Base-by-base conservation (phyloP, 176 grass and related monocot species). In the Hyparrhenia diplandra region DNA sequence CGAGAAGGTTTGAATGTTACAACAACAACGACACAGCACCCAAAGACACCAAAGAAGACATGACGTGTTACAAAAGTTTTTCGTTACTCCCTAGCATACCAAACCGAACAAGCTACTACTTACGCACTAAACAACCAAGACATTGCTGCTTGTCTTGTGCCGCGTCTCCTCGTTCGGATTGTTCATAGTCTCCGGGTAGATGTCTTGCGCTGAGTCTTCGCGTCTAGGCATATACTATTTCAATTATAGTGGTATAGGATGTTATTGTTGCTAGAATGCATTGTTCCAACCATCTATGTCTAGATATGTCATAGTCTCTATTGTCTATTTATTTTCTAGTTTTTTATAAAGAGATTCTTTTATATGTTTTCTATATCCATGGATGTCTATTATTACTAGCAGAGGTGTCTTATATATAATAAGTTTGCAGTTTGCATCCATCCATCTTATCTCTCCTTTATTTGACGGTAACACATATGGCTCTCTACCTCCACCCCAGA, bases 391-490 rank as follows among this genome's bases (percentile, higher is more conserved):
- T 73, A 47, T 62, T 87, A 69, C 52, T 76, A 61, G 13, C 54
- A 18, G 28, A 71, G n/a, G n/a, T 28, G 59, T 41, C 6, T 13
- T 30, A 37, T 87, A 37, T 46, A 64, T 18, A 51, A 55, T 20
- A 51, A 20, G 47, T 51, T 52, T 51, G 46, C 5, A 79, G 64
- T 37, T 68, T 74, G 47, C 30, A 74, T 85, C 52, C 30, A 61
- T 86, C 86, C 43, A 84, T 88, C 70, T 21, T 84, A 80, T 84
- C 87, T 67, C 72, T 40, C 47, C 79, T 79, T 69, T 84, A 80
- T 75, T 74, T 88, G 87, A 88, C 76, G 82, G 82, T 75, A 75
- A 88, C 87, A 80, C 70, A 84, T 84, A 84, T 52, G 87, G 81
- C 70, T 28, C 32, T 80, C 13, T 69, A 47, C 63, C 46, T 55